Evolutionary conservation across 1,284 basidiomycete genomes (phyloP), one percentile per base, ranked within the genome.

Genomic region (Cerrena zonata): DNA sequence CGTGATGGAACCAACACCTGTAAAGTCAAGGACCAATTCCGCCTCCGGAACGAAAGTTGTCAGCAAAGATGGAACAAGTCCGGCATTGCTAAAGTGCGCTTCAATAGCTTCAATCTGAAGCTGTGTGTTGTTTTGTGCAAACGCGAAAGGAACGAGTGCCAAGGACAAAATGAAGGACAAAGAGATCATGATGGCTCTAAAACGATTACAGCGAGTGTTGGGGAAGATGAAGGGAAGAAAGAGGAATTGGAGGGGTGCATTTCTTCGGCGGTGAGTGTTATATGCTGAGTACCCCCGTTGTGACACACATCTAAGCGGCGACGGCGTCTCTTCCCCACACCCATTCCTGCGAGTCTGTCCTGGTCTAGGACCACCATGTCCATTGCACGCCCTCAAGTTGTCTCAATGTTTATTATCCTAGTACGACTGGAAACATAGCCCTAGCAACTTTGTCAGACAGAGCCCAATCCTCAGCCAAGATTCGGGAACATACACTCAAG

Each of bases 81-180:
- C 72, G 5, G 84, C 72, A 56, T 78, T 75, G 18, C 54, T 64
- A 63, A 86, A 84, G 58, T 84, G 78, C 19, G 83, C 84, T 58
- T 81, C 65, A 49, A 84, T 78, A 30, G 75, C 79, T 53, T 70
- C 70, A 38, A 83, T 66, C 46, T 71, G 68, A 47, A 80, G 56
- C 11, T 62, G 53, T 18, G 62, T 62, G 48, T 64, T 64, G 49
- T 65, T 67, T 45, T 63, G 60, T 21, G 75, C 74, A 36, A 63
- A 55, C 50, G 68, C 69, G 59, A 75, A 64, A 47, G 71, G 66
- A 47, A 69, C 58, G 58, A 81, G 57, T 24, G 56, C 50, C n/a
- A 57, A 24, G 24, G 55, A 13, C 24, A 72, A 55, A 70, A 76
- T 72, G 53, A 55, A 56, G 39, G 48, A 41, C 44, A 37, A 56